Conservation (phyloP, 148 eudicot genomes). For the Persicaria maculosa region DNA sequence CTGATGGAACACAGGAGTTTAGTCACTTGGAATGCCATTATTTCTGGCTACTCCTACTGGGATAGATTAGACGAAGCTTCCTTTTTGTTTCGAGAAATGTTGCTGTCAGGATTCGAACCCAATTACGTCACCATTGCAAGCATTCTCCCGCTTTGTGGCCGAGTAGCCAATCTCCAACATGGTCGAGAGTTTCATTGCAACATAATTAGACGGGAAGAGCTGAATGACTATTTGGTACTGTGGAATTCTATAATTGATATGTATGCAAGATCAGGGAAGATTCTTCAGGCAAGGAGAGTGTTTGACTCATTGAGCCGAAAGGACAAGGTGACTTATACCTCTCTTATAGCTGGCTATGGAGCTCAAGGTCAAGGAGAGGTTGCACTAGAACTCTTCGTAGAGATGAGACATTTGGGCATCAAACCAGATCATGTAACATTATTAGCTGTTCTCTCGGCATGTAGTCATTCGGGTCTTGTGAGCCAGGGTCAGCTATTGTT, state of each 20-base stretch:
- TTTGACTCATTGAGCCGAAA: slow-evolving; percentile 46
- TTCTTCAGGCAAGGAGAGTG: slow-evolving; percentile 39
- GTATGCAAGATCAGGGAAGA: slow-evolving; percentile 71
- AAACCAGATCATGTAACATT: slow-evolving; percentile 66
- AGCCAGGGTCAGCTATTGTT: slow-evolving; percentile 51
- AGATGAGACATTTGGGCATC: slow-evolving; percentile 47
- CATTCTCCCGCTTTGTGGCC: slow-evolving; percentile 66
- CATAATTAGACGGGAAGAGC: slow-evolving; percentile 44
- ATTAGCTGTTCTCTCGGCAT: slow-evolving; percentile 71
- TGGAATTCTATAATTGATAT: slow-evolving; percentile 69
- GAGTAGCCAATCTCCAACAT: slow-evolving; percentile 59
- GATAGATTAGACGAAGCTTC: slow-evolving; percentile 59
- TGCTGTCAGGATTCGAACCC: slow-evolving; percentile 48
- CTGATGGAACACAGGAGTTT: slow-evolving; percentile 40
- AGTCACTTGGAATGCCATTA: slow-evolving; percentile 74
- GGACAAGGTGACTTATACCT: slow-evolving; percentile 69
- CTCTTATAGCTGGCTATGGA: slow-evolving; percentile 72
- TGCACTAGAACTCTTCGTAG: slow-evolving; percentile 57
- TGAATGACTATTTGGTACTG: slow-evolving; percentile 35
- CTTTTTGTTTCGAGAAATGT: slow-evolving; percentile 69
- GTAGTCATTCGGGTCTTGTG: slow-evolving; percentile 81
- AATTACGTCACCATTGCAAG: slow-evolving; percentile 72
- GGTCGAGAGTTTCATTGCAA: slow-evolving; percentile 77
- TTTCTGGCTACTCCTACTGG: slow-evolving; percentile 60
- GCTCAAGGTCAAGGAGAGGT: slow-evolving; percentile 53